Evolutionary conservation across 1,284 basidiomycete species (phyloP).

Genomic region (Clitocybe nebularis): DNA sequence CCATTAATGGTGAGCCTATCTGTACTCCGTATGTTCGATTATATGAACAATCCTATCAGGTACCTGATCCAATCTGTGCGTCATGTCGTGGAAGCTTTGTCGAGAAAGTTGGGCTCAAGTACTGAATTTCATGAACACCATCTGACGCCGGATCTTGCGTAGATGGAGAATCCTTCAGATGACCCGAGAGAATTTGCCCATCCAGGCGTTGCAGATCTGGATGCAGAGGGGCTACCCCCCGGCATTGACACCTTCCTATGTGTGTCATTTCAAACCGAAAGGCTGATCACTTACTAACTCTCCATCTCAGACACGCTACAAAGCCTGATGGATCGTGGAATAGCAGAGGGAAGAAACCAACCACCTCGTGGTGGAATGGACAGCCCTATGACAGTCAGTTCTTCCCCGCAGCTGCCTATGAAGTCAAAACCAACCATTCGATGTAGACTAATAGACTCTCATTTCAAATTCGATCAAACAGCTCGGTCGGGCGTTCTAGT

Average conservation of each 20-base stretch:
- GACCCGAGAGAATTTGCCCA: conserved; percentile 66
- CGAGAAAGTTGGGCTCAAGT: conserved; percentile 53
- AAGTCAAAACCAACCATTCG: conserved; percentile 7
- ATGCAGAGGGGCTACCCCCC: conserved; percentile 30
- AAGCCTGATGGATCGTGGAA: conserved; percentile 32
- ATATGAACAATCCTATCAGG: conserved; percentile 32
- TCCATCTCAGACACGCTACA: conserved; percentile 27
- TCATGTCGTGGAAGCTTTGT: conserved; percentile 72
- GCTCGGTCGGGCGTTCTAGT: conserved; percentile 32
- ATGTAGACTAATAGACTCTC: conserved; percentile 22
- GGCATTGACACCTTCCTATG: conserved; percentile 46
- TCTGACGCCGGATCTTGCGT: conserved; percentile 9
- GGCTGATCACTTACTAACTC: conserved; percentile 7
- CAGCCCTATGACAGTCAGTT: conserved; percentile 22
- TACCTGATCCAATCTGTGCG: conserved; percentile 72
- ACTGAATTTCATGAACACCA: neutral
- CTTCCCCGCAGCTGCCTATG: neutral
- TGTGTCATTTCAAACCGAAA: conserved; percentile 23
- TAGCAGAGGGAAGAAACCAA: conserved; percentile 14
- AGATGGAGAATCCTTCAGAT: conserved; percentile 71
- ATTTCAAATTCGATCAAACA: conserved; percentile 26
- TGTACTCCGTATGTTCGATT: conserved; percentile 2
- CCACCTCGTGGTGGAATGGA: conserved; percentile 15
- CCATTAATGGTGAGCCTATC: conserved; percentile 71
- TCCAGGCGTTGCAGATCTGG: conserved; percentile 22